These are phyloP conservation scores for Colletotrichum noveboracense DNA, from an alignment of 2,329 filamentous ascomycete genomes.

Conservation along the genomic window DNA sequence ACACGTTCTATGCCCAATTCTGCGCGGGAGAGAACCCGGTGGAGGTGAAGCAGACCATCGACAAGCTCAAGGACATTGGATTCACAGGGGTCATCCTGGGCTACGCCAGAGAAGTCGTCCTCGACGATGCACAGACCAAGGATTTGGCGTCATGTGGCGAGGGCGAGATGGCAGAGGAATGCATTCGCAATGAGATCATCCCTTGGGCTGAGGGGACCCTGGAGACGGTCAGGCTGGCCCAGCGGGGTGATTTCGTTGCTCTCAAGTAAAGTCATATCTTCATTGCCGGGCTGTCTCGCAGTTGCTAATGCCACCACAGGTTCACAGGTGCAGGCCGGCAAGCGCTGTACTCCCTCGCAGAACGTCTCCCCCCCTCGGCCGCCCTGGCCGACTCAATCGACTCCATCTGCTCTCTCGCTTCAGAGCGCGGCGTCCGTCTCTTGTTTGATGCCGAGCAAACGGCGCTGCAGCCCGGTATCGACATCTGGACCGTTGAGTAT, in stretches of 20 bases:
- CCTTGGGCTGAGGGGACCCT: conserved; percentile 78
- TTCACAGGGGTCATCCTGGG: conserved; percentile 85
- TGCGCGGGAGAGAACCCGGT: conserved; percentile 78
- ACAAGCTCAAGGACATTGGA: conserved; percentile 73
- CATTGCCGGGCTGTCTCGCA: not conserved
- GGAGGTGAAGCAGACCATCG: conserved; percentile 72
- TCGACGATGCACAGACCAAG: conserved; percentile 59
- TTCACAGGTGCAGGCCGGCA: conserved; percentile 84
- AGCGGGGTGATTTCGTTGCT: conserved; percentile 66
- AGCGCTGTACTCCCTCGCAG: conserved; percentile 70
- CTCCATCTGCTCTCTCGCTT: conserved; percentile 75
- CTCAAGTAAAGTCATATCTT: conserved; percentile 56
- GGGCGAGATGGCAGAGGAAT: conserved; percentile 52
- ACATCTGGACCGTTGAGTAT: conserved; percentile 79
- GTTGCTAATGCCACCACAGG: conserved; percentile 34
- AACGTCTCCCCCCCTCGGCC: conserved; percentile 65
- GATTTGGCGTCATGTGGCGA: conserved; percentile 49
- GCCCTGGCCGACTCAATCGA: conserved; percentile 74
- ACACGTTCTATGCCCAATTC: conserved; percentile 90
- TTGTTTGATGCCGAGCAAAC: conserved; percentile 89
- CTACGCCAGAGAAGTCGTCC: conserved; percentile 82
- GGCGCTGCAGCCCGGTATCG: conserved; percentile 78
- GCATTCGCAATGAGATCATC: conserved; percentile 64
- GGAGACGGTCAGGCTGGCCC: conserved; percentile 75
- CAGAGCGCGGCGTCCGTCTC: conserved; percentile 71